Percentiles rank a stretch among this genome's conserved stretches.
These are phyloP conservation scores for Diaporthe sp. DNA, from an alignment of 2,329 filamentous ascomycete species.

Conservation along the genomic window DNA sequence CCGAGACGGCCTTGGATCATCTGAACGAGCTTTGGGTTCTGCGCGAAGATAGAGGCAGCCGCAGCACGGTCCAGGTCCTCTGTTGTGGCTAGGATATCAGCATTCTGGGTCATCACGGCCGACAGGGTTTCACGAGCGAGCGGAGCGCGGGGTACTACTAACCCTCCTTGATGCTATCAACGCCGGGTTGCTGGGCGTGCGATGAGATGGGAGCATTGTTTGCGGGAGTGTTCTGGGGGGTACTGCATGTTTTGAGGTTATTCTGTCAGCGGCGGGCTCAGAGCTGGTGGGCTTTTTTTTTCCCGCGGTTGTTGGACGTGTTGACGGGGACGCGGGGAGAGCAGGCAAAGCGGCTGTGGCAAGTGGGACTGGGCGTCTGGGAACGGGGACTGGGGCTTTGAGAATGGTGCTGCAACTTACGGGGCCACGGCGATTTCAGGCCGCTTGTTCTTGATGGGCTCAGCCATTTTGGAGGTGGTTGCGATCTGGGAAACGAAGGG, in stretches of 20 bases:
- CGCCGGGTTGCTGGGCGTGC: conserved; percentile 93
- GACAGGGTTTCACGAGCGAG: conserved; percentile 16
- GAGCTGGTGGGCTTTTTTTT: conserved; percentile 13
- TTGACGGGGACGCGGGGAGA: conserved; percentile 29
- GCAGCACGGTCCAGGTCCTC: conserved; percentile 91
- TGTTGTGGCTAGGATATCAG: conserved; percentile 56
- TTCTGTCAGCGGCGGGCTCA: conserved; percentile 42
- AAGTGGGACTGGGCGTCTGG: conserved; percentile 29
- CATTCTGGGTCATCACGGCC: background rate
- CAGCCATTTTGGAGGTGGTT: conserved; percentile 65
- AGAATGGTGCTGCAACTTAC: conserved; percentile 58
- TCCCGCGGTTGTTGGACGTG: conserved; percentile 35
- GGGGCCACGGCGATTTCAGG: conserved; percentile 69
- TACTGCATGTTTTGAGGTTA: conserved; percentile 70
- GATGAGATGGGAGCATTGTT: conserved; percentile 97
- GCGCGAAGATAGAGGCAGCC: conserved; percentile 92
- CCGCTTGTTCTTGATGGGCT: conserved; percentile 75
- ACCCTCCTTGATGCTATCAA: conserved; percentile 98
- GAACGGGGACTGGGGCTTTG: conserved; percentile 33
- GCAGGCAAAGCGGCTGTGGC: conserved; percentile 27
- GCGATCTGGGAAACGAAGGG: conserved; percentile 43
- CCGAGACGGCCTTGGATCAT: conserved; percentile 99
- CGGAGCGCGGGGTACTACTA: conserved; percentile 57
- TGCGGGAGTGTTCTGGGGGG: conserved; percentile 97
- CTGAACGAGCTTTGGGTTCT: conserved; percentile 93